Conservation (phyloP, 2,329 filamentous ascomycete species). For the Fusarium incarnatum region DNA sequence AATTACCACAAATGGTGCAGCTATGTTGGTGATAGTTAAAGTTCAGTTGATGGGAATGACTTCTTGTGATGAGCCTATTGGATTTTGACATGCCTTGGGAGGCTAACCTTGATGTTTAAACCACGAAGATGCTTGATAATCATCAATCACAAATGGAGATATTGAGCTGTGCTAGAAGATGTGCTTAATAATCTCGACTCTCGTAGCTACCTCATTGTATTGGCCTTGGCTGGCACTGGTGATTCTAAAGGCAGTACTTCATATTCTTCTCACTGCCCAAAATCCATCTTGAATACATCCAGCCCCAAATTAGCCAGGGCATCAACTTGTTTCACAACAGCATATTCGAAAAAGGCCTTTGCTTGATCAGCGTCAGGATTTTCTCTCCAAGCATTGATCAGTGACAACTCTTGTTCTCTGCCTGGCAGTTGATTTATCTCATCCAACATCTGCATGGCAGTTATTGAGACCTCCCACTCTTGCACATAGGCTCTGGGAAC, state of each 20-base stretch:
- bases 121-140: not conserved
- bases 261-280: slow-evolving; percentile 44
- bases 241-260: not conserved
- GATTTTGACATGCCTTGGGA: not conserved
- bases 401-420: slow-evolving; percentile 57
- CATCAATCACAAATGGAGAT: not conserved
- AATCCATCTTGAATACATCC: slow-evolving; percentile 57
- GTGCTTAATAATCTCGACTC: not conserved
- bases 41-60: not conserved
- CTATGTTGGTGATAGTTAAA: not conserved
- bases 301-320: slow-evolving; percentile 60
- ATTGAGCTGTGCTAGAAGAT: not conserved
- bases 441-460: slow-evolving; percentile 60
- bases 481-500: slow-evolving; percentile 57
- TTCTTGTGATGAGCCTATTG: not conserved
- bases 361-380: slow-evolving; percentile 56
- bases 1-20: too few species aligned
- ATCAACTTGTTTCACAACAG: slow-evolving; percentile 61
- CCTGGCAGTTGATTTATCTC: slow-evolving; percentile 62
- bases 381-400: slow-evolving; percentile 59
- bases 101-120: not conserved
- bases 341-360: slow-evolving; percentile 61
- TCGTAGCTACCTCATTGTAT: not conserved
- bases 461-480: slow-evolving; percentile 59
- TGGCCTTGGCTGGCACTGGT: not conserved